phyloP scores from a whole-genome alignment of 106 monocot species.

The Phalaenopsis equestris region DNA sequence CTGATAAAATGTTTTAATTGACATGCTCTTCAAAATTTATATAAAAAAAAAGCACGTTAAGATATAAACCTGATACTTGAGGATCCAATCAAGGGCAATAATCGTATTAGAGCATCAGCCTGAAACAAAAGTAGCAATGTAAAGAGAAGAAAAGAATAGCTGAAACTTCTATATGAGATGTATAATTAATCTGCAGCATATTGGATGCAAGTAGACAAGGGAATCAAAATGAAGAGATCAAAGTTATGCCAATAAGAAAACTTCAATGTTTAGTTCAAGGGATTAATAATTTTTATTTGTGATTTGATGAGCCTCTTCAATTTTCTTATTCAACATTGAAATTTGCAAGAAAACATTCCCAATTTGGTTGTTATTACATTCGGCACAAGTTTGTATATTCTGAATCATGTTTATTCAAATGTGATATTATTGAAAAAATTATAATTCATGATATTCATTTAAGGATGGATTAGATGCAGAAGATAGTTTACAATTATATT shows the following conservation, averaged over 20 bases:
- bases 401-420: neutral
- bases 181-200: neutral
- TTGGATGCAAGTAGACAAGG: neutral
- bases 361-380: neutral
- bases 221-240: neutral
- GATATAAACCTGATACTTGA: slow-evolving; percentile 59
- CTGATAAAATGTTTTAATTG: neutral
- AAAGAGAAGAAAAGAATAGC: neutral
- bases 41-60: slow-evolving; percentile 1
- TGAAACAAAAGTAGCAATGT: slow-evolving; percentile 22
- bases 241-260: neutral
- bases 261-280: neutral
- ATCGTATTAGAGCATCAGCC: slow-evolving; percentile 67
- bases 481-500: too few species aligned
- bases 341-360: neutral
- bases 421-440: too few species aligned
- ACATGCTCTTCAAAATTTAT: neutral
- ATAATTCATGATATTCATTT: too few species aligned
- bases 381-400: neutral
- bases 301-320: neutral
- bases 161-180: neutral
- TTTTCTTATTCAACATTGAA: neutral
- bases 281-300: neutral
- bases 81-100: slow-evolving; percentile 86
- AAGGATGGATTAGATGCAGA: too few species aligned